These are phyloP conservation scores for Mycena capillaripes DNA, from an alignment of 768 basidiomycete genomes.

Conservation along the genomic window DNA sequence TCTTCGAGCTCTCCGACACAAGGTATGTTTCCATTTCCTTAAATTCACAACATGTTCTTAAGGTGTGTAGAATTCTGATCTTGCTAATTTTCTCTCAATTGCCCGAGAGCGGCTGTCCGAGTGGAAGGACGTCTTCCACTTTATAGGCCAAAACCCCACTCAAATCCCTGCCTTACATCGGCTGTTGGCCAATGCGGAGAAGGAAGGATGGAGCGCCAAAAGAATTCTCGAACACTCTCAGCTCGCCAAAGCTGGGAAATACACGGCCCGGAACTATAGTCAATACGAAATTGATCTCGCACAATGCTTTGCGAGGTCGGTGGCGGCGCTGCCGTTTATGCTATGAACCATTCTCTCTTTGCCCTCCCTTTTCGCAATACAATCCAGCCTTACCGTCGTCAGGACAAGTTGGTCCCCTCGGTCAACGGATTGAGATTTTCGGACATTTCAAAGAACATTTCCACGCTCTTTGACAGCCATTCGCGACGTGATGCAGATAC, in stretches of 20 bases:
- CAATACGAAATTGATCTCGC: slow-evolving; percentile 24
- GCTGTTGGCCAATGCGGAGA: slow-evolving; percentile 3
- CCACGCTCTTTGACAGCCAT: not conserved
- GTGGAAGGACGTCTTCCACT: too few species aligned
- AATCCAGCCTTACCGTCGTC: slow-evolving; percentile 9
- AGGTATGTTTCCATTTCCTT: not conserved
- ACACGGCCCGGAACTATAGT: not conserved
- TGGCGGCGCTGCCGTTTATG: slow-evolving; percentile 5
- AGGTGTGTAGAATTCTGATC: too few species aligned
- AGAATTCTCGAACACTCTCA: not conserved
- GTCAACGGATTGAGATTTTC: not conserved
- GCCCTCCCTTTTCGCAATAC: slow-evolving; percentile 13
- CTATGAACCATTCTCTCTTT: slow-evolving; percentile 19
- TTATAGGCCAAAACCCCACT: too few species aligned
- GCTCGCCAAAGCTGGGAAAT: slow-evolving; percentile 4
- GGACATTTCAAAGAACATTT: slow-evolving; percentile 4
- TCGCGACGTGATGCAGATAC: not conserved
- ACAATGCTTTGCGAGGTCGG: slow-evolving; percentile 15
- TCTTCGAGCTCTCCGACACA: not conserved
- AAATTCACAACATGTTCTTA: not conserved
- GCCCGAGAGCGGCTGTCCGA: too few species aligned
- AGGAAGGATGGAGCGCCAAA: not conserved
- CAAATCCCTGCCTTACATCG: slow-evolving; percentile 13
- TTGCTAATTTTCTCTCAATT: too few species aligned
- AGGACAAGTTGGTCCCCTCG: not conserved